Evolutionary conservation across 2,329 filamentous ascomycete genomes (phyloP), one percentile per base, ranked within the genome.

Genomic region (Calonectria pauciramosa): DNA sequence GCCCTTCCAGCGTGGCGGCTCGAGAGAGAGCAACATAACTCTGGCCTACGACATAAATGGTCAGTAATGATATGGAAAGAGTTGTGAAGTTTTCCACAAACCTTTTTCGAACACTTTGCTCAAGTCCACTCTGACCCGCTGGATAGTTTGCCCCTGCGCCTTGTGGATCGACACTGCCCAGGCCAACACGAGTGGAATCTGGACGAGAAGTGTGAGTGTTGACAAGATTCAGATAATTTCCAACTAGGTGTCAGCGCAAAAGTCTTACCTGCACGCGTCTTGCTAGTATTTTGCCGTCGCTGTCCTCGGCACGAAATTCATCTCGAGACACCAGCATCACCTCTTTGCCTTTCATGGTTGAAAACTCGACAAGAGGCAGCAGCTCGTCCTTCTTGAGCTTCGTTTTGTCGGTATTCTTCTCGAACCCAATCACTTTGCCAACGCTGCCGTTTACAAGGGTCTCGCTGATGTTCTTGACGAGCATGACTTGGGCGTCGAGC

Each of bases 71-170:
- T 18, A 23, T 26, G n/a, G 9, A 10, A 5, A 6, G n/a, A 59
- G 6, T 16, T 13, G 10, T 0, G 9, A 63, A 20, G 20, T 9
- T 0, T 8, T 3, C 2, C 1, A 1, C 56, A 28, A 5, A 41
- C 56, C 56, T 28, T 63, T 63, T 38, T 63, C 56, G 8, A 63
- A 63, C 8, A 63, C 56, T 30, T 63, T 63, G 23, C 56, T 63
- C 56, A 63, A 41, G 23, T 63, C 56, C 1, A 63, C 56, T 13
- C 14, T 63, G n/a, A 63, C 34, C 10, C 56, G 56, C 8, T 41
- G 56, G 20, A 63, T 63, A 23, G 56, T 63, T 23, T 63, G 56
- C 3, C 56, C 56, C 13, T 63, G 56, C 11, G 56, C 56, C 23
- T 63, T 63, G 34, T 63, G 56, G 10, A 63, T 63, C 9, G 56